A percentile compares a stretch with the other conserved stretches of the same genome.
Evolutionary conservation across 768 basidiomycete species (phyloP).

Genomic region (Rhodocollybia butyracea): DNA sequence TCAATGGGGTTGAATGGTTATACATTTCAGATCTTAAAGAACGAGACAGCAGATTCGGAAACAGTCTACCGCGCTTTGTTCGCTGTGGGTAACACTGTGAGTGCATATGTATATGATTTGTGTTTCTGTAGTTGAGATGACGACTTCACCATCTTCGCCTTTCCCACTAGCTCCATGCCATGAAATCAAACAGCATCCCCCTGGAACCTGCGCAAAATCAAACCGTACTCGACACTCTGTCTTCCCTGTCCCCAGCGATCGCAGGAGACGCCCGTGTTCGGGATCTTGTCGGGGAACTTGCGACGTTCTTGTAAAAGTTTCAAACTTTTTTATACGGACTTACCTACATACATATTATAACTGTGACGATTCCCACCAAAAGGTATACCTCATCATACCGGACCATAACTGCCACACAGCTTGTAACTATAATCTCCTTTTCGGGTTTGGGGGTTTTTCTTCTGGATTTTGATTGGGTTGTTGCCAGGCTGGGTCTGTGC

Average conservation of each 20-base stretch:
- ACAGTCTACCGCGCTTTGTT: conserved; percentile 69
- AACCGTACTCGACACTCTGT: conserved; percentile 35
- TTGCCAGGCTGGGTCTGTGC: no score
- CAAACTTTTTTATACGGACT: no score
- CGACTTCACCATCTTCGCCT: conserved; percentile 9
- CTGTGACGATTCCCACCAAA: no score
- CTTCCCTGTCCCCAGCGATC: conserved; percentile 40
- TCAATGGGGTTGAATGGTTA: conserved; percentile 1
- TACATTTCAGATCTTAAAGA: conserved; percentile 14
- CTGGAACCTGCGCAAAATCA: conserved; percentile 37
- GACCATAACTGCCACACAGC: no score
- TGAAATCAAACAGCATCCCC: conserved; percentile 32
- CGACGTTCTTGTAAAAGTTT: neutral
- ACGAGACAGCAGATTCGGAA: conserved; percentile 57
- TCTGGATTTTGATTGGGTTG: no score
- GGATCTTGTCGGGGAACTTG: conserved; percentile 48
- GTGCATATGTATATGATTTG: no score
- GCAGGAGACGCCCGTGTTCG: conserved; percentile 53
- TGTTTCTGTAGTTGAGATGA: neutral
- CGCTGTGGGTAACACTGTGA: conserved; percentile 70
- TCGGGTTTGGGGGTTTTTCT: no score
- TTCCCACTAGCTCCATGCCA: conserved; percentile 42
- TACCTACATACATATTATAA: no score
- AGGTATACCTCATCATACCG: no score
- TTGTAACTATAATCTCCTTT: no score